A percentile compares a stretch with the other conserved stretches of the same genome.
Conservation (phyloP, 345 rosid genomes). For the Eucalyptus curtisii region DNA sequence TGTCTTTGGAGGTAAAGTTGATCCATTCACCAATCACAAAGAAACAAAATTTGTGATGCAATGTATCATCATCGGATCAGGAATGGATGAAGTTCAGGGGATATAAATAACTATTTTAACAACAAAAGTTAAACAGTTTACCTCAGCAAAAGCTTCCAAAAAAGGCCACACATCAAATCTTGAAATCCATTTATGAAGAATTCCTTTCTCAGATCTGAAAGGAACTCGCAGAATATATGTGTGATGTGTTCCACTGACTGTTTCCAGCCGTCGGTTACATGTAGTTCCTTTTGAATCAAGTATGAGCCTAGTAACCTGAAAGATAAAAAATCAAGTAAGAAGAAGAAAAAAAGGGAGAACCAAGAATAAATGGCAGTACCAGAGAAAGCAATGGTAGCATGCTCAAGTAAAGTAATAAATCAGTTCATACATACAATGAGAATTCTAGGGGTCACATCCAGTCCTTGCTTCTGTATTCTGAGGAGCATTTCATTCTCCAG, state of each 20-base stretch:
- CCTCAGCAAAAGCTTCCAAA: neutral
- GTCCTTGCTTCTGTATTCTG: slow-evolving; percentile 90
- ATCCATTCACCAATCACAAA: neutral
- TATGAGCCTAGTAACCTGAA: neutral
- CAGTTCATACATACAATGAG: slow-evolving; percentile 43
- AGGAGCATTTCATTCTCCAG: slow-evolving; percentile 83
- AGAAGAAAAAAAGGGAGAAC: neutral
- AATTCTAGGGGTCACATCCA: slow-evolving; percentile 69
- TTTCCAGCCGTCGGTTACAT: slow-evolving; percentile 1
- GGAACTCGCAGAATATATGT: slow-evolving; percentile 1
- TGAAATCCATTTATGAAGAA: slow-evolving; percentile 4
- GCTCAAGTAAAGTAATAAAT: neutral
- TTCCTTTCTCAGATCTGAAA: neutral
- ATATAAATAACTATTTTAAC: neutral
- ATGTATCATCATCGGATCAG: neutral
- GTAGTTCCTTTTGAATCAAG: slow-evolving; percentile 1
- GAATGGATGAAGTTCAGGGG: neutral
- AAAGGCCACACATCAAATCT: neutral
- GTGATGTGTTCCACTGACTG: neutral
- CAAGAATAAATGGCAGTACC: neutral
- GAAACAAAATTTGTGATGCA: neutral
- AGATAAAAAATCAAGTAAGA: neutral
- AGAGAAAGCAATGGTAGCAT: neutral
- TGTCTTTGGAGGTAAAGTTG: neutral
- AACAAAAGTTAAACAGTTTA: neutral